Percentiles rank a stretch among this genome's conserved stretches.
These are phyloP conservation scores for Elaeis guineensis DNA, from an alignment of 176 grass and related monocot species.

Conservation along the genomic window DNA sequence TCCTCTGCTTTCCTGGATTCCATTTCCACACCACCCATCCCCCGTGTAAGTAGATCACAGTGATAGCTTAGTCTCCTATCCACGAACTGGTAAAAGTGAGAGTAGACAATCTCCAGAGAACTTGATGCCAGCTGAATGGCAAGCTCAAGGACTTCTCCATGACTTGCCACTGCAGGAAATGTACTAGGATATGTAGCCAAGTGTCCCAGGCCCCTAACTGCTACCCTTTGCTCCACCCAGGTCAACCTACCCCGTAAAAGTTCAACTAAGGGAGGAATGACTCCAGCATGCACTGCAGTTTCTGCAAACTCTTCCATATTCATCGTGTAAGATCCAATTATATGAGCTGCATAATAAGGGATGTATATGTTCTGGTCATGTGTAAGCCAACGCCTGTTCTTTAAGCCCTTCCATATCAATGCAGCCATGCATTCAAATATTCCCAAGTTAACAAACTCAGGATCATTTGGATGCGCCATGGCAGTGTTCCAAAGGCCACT, in stretches of 20 bases:
- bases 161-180: slow-evolving; percentile 74
- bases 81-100: slow-evolving; percentile 85
- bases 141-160: slow-evolving; percentile 95
- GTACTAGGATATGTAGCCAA: slow-evolving; percentile 90
- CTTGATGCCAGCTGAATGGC: slow-evolving; percentile 91
- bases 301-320: slow-evolving; percentile 98
- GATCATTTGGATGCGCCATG: slow-evolving; percentile 96
- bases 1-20: slow-evolving; percentile 97
- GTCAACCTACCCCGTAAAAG: slow-evolving; percentile 89
- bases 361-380: slow-evolving; percentile 99
- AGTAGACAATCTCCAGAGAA: slow-evolving; percentile 96
- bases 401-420: slow-evolving; percentile 96
- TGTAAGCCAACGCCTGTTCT: slow-evolving; percentile 94
- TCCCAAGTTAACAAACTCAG: slow-evolving; percentile 88
- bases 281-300: slow-evolving; percentile 76
- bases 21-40: slow-evolving; percentile 98
- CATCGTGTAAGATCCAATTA: slow-evolving; percentile 99
- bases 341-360: slow-evolving; percentile 93
- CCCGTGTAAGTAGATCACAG: slow-evolving; percentile 93
- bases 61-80: slow-evolving; percentile 90
- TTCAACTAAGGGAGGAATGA: slow-evolving; percentile 92
- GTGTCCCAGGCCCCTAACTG: slow-evolving; percentile 90
- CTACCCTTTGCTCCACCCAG: slow-evolving; percentile 99
- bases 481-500: slow-evolving; percentile 98
- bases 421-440: slow-evolving; percentile 97